Percentiles rank a stretch among this genome's conserved stretches.
These are phyloP conservation scores for Xerocomellus amylosporus DNA, from an alignment of 768 basidiomycete genomes.

Conservation along the genomic window DNA sequence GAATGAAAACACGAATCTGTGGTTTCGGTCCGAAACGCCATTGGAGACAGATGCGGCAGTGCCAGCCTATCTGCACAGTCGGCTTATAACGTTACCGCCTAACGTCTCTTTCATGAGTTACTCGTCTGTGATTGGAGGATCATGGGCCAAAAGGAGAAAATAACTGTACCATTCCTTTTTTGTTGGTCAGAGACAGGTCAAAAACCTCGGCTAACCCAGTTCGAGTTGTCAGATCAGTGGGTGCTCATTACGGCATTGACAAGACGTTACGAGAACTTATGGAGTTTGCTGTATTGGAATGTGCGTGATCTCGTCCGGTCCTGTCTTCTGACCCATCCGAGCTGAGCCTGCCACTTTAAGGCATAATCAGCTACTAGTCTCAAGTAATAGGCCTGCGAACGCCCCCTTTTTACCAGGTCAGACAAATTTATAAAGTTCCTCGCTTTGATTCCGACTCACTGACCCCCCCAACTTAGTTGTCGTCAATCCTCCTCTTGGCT, in stretches of 20 bases:
- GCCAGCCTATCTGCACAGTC: too few relatives aligned
- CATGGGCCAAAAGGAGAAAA: too few relatives aligned
- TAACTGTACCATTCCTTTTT: too few relatives aligned
- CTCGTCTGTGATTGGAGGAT: too few relatives aligned
- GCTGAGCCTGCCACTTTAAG: conserved; percentile 25
- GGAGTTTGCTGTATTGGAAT: conserved; percentile 29
- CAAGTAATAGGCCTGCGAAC: conserved; percentile 21
- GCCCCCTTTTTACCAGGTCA: conserved; percentile 15
- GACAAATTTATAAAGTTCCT: conserved; percentile 34
- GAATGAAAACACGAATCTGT: conserved; percentile 22
- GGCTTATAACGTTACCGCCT: too few relatives aligned
- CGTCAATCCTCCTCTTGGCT: conserved; percentile 17
- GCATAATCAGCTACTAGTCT: conserved; percentile 27
- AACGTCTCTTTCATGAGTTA: too few relatives aligned
- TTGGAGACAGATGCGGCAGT: conserved; percentile 23
- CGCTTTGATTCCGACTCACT: conserved; percentile 5
- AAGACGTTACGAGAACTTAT: conserved; percentile 25
- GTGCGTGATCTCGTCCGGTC: conserved; percentile 26
- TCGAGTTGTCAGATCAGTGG: conserved; percentile 8
- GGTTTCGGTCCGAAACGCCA: conserved; percentile 25
- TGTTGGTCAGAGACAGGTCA: too few relatives aligned
- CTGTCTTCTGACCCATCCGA: conserved; percentile 30
- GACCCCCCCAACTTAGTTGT: conserved; percentile 18
- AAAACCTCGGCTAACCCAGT: too few relatives aligned
- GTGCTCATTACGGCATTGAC: conserved; percentile 31